Evolutionary conservation across 441 rosid genomes (phyloP).

Genomic region (Gossypium gossypioides): DNA sequence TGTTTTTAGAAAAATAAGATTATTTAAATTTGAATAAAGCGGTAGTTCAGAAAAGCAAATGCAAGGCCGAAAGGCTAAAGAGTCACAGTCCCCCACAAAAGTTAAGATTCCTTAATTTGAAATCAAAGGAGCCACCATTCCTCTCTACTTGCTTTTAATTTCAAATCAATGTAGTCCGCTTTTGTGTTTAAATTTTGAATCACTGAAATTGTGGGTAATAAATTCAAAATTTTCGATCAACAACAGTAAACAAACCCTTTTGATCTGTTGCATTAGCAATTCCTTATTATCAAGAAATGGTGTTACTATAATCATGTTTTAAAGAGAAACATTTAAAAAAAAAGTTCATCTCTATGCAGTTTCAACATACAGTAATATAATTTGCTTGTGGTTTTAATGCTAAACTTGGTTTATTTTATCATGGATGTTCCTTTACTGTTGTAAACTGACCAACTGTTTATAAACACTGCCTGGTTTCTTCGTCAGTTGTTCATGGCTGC

Average conservation of each 20-base stretch:
- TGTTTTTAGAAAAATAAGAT: neutral
- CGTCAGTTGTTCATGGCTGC: conserved; percentile 54
- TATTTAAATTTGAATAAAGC: neutral
- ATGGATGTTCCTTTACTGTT: conserved; percentile 18
- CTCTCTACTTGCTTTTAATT: neutral
- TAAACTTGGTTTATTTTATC: neutral
- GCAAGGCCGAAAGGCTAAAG: neutral
- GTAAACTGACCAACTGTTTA: conserved; percentile 45
- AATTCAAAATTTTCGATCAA: too few species aligned
- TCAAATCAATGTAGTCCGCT: neutral
- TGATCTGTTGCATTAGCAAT: neutral
- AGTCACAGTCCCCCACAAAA: neutral
- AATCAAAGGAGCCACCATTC: neutral
- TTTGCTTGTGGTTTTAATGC: neutral
- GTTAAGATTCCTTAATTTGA: neutral
- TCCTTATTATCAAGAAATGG: neutral
- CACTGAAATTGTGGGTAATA: neutral
- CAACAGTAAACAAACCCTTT: too few species aligned
- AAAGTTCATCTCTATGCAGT: neutral
- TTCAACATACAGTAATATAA: neutral
- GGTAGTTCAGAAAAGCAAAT: neutral
- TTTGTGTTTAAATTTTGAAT: neutral
- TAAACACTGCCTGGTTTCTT: conserved; percentile 37
- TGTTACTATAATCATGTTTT: neutral
- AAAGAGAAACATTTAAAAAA: neutral